Percentiles rank a stretch among this genome's conserved stretches.
Evolutionary conservation across 495 filamentous ascomycete species (phyloP).

Genomic region (Hyaloscypha variabilis): DNA sequence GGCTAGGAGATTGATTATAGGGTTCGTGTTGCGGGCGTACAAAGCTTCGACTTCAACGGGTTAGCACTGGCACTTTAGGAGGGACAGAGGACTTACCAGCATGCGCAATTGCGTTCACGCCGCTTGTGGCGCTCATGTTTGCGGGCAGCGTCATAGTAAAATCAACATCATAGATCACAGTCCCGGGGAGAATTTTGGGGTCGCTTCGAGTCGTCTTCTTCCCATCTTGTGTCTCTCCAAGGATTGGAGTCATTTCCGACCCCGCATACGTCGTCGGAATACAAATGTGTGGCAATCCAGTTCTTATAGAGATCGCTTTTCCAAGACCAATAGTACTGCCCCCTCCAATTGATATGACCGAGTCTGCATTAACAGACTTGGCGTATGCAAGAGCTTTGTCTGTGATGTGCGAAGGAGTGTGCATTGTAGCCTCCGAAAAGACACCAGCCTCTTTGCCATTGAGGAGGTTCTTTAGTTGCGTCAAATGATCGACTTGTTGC

Average conservation of each 20-base stretch:
- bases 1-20: constrained; percentile 59
- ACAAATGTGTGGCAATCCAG: constrained; percentile 64
- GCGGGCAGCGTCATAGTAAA: constrained; percentile 66
- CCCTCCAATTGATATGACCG: constrained; percentile 63
- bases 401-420: constrained; percentile 66
- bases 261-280: constrained; percentile 73
- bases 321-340: constrained; percentile 69
- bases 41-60: constrained; percentile 60
- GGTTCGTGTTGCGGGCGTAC: constrained; percentile 65
- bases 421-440: constrained; percentile 68
- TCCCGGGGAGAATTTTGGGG: constrained; percentile 64
- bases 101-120: constrained; percentile 73
- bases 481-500: constrained; percentile 55
- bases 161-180: constrained; percentile 72
- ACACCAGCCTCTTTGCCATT: constrained; percentile 55
- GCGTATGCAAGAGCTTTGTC: constrained; percentile 60
- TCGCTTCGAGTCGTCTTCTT: constrained; percentile 67
- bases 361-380: constrained; percentile 50
- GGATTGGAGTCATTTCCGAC: constrained; percentile 70
- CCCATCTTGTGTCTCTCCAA: constrained; percentile 67
- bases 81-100: constrained; percentile 42
- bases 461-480: constrained; percentile 50
- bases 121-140: constrained; percentile 62
- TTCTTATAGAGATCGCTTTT: constrained; percentile 68
- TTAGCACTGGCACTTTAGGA: neutral